A percentile compares a stretch with the other conserved stretches of the same genome.
These are phyloP conservation scores for Solanum piurae DNA, from an alignment of 257 asterid genomes.

Conservation along the genomic window DNA sequence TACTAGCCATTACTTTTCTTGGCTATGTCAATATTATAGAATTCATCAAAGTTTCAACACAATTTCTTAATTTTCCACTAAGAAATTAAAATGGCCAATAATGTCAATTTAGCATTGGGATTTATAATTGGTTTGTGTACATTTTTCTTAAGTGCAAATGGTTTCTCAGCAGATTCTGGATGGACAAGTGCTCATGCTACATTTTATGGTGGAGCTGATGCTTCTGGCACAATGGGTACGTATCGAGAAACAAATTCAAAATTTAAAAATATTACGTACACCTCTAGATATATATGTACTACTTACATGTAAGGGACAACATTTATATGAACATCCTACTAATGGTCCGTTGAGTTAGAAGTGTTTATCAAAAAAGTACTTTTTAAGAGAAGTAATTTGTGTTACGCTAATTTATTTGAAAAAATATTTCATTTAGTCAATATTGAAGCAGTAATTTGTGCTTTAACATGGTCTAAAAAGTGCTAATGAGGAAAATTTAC, in stretches of 20 bases:
- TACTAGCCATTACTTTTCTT: neutral
- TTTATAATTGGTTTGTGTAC: neutral
- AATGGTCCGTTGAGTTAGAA: neutral
- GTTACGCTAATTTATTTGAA: neutral
- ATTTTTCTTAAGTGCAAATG: neutral
- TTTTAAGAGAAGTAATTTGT: neutral
- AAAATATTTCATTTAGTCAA: neutral
- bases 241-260: neutral
- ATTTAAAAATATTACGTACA: neutral
- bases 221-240: constrained; percentile 7
- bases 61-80: neutral
- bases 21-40: neutral
- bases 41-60: neutral
- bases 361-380: neutral
- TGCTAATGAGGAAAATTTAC: no score
- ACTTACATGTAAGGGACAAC: neutral
- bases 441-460: neutral
- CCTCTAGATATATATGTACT: neutral
- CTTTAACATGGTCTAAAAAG: neutral
- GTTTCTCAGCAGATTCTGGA: neutral
- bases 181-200: constrained; percentile 6
- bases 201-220: constrained; percentile 6
- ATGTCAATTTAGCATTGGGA: neutral
- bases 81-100: neutral
- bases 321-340: neutral